A percentile compares a stretch with the other conserved stretches of the same genome.
phyloP scores from a whole-genome alignment of 129 eudicot species.

The Rutidosis leptorrhynchoides region DNA sequence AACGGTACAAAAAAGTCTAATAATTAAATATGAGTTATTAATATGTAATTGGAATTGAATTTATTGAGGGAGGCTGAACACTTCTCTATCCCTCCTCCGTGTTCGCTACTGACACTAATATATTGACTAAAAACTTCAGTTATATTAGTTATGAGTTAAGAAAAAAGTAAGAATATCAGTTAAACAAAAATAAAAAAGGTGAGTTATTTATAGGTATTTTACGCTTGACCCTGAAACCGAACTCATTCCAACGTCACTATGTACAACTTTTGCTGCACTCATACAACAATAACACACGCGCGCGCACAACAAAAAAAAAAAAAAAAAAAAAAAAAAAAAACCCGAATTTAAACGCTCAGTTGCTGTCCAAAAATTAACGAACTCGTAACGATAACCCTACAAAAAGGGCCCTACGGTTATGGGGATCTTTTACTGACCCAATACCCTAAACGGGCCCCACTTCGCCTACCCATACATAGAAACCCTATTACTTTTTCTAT shows the following conservation, averaged over 20 bases:
- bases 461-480: not conserved
- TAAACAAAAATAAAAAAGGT: not conserved
- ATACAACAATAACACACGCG: not conserved
- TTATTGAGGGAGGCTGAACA: too few species aligned
- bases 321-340: too few species aligned
- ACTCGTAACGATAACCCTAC: not conserved
- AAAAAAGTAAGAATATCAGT: not conserved
- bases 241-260: not conserved
- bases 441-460: not conserved
- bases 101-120: too few species aligned
- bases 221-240: not conserved
- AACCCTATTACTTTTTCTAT: slow-evolving; percentile 31
- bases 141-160: too few species aligned
- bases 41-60: too few species aligned
- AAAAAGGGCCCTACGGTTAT: not conserved
- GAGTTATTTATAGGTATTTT: not conserved
- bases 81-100: too few species aligned
- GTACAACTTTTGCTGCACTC: not conserved
- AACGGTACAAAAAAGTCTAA: too few species aligned
- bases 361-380: not conserved
- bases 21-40: too few species aligned
- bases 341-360: not conserved
- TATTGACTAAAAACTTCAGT: too few species aligned
- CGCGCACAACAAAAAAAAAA: too few species aligned
- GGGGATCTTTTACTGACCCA: slow-evolving; percentile 24